A percentile compares a stretch with the other conserved stretches of the same genome.
Conservation (phyloP, 2,329 filamentous ascomycete genomes). For the Diaporthe velutina region DNA sequence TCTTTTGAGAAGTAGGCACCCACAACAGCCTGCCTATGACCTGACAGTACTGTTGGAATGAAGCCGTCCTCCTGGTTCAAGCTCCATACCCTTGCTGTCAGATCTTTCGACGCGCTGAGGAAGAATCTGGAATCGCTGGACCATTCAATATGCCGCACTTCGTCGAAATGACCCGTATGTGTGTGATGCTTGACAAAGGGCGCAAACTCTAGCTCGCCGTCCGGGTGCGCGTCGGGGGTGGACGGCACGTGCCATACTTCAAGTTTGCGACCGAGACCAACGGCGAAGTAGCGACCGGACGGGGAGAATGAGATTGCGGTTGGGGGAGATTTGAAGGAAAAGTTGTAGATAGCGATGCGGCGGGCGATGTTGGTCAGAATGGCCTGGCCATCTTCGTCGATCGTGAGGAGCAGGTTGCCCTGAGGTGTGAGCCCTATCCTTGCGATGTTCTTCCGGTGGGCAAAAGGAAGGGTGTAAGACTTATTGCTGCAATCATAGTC, state of each 20-base stretch:
- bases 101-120: slow-evolving; percentile 89
- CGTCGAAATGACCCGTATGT: slow-evolving; percentile 90
- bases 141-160: slow-evolving; percentile 90
- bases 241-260: slow-evolving; percentile 98
- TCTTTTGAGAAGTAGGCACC: slow-evolving; percentile 98
- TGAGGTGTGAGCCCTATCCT: slow-evolving; percentile 89
- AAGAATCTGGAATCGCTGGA: slow-evolving; percentile 97
- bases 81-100: slow-evolving; percentile 96
- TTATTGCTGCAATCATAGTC: slow-evolving; percentile 73
- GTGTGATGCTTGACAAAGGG: slow-evolving; percentile 92
- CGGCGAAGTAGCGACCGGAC: slow-evolving; percentile 90
- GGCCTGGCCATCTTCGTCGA: slow-evolving; percentile 94
- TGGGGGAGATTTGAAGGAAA: slow-evolving; percentile 89
- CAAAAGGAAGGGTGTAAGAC: slow-evolving; percentile 87
- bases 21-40: slow-evolving; percentile 89
- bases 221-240: slow-evolving; percentile 82
- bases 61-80: slow-evolving; percentile 89
- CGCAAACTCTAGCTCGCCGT: slow-evolving; percentile 92
- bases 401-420: slow-evolving; percentile 90
- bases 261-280: slow-evolving; percentile 86
- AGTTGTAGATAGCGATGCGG: slow-evolving; percentile 90
- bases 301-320: slow-evolving; percentile 91
- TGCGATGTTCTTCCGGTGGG: slow-evolving; percentile 93
- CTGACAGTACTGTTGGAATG: slow-evolving; percentile 87
- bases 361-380: slow-evolving; percentile 93